phyloP scores from a whole-genome alignment of 345 rosid genomes.

The Citrus australasica region DNA sequence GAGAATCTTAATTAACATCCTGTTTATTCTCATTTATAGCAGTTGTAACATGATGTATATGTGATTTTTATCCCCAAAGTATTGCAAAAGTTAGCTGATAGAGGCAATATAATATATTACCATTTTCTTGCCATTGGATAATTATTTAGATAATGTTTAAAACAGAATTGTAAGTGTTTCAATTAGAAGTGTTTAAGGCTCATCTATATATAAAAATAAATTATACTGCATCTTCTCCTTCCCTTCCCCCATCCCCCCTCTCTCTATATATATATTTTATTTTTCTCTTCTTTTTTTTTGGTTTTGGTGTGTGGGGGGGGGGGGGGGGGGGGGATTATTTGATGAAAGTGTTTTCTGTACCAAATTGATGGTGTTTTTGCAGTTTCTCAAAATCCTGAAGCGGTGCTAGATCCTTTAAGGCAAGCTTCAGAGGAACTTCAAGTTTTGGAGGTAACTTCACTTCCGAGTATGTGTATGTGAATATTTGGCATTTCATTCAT shows the following conservation, averaged over 20 bases:
- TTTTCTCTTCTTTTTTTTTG: no score
- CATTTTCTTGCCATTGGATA: background rate
- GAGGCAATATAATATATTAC: background rate
- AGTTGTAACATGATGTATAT: background rate
- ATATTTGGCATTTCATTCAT: background rate
- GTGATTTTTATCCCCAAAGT: background rate
- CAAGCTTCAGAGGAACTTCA: slow-evolving; percentile 84
- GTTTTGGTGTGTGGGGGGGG: no score
- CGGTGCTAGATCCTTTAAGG: slow-evolving; percentile 68
- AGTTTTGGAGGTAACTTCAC: slow-evolving; percentile 66
- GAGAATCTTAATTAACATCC: background rate
- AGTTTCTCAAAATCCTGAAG: slow-evolving; percentile 61
- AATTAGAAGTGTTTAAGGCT: background rate
- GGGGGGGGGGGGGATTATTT: background rate
- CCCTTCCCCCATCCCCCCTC: no score
- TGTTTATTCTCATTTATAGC: background rate
- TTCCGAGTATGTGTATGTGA: background rate
- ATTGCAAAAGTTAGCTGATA: background rate
- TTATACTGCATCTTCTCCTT: background rate
- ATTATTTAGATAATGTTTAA: background rate
- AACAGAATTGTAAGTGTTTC: background rate
- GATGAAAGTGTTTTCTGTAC: background rate
- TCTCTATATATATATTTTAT: no score
- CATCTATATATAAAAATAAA: background rate
- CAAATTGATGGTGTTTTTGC: background rate